phyloP scores from a whole-genome alignment of 169 alveolate species.

The Fabrea salina region DNA sequence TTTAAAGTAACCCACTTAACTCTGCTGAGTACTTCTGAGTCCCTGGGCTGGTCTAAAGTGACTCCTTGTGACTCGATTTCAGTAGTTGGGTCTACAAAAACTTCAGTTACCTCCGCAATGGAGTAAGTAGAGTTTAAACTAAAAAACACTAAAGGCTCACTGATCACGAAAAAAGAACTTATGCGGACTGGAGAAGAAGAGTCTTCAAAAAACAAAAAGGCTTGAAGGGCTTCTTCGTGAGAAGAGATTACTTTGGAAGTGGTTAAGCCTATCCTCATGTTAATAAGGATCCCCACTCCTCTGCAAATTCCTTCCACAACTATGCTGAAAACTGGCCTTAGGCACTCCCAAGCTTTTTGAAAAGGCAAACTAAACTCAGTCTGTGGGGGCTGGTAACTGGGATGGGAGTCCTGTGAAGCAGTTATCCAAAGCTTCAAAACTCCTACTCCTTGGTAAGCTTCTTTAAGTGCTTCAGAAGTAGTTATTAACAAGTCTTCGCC shows the following conservation, averaged over 20 bases:
- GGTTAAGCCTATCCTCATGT: background rate
- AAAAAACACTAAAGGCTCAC: background rate
- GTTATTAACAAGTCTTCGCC: background rate
- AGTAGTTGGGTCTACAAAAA: background rate
- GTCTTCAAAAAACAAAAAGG: background rate
- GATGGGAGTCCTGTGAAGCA: too few relatives aligned
- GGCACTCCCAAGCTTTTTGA: background rate
- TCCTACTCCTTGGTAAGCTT: background rate
- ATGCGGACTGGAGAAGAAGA: background rate
- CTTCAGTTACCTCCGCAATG: background rate
- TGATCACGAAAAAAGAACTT: background rate
- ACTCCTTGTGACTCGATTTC: background rate
- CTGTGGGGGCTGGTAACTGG: background rate
- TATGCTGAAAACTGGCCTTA: background rate
- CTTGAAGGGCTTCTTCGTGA: background rate
- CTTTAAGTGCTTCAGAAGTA: constrained; percentile 10
- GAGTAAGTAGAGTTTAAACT: background rate
- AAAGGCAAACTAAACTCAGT: background rate
- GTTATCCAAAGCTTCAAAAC: background rate
- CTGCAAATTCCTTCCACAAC: background rate
- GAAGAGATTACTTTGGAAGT: background rate
- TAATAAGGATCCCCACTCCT: constrained; percentile 10
- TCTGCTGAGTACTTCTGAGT: background rate
- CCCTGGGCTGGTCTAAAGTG: background rate
- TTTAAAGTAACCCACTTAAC: background rate